Percentiles rank a stretch among this genome's conserved stretches.
Conservation (phyloP, 371 early-diverging fungal species). For the Lichtheimia ornata region DNA sequence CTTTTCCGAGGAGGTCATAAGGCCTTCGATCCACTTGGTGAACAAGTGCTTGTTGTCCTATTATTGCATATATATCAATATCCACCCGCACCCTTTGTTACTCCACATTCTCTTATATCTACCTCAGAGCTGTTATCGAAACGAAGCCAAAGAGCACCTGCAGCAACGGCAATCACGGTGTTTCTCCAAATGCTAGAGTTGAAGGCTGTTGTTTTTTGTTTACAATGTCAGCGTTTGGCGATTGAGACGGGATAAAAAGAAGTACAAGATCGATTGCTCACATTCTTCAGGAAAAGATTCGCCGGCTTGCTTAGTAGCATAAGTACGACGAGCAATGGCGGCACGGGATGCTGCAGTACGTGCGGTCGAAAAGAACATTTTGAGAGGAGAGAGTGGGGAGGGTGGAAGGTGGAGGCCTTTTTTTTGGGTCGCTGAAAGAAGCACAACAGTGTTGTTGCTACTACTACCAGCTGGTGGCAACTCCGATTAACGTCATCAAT, state of each 20-base stretch:
- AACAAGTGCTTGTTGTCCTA: constrained; percentile 46
- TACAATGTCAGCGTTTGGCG: not conserved
- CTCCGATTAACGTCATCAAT: too few relatives aligned
- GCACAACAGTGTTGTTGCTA: too few relatives aligned
- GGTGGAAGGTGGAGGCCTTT: too few relatives aligned
- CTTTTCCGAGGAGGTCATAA: constrained; percentile 37
- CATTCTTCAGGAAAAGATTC: constrained; percentile 21
- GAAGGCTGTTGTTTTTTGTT: constrained; percentile 28
- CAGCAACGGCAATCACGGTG: constrained; percentile 31
- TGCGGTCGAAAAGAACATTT: not conserved
- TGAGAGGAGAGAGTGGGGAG: not conserved
- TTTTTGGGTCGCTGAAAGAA: too few relatives aligned
- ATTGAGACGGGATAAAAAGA: not conserved
- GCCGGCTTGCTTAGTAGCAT: constrained; percentile 20
- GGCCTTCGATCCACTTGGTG: constrained; percentile 48
- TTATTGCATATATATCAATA: not conserved
- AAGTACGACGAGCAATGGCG: constrained; percentile 12
- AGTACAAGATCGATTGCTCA: constrained; percentile 5
- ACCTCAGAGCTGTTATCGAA: constrained; percentile 14
- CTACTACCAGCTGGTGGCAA: too few relatives aligned
- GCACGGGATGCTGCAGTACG: not conserved
- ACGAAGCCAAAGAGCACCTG: constrained; percentile 38
- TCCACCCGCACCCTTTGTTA: not conserved
- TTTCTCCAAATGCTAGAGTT: constrained; percentile 43
- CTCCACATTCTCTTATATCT: not conserved